These are phyloP conservation scores for Brassica nigra DNA, from an alignment of 345 rosid species.

Conservation along the genomic window DNA sequence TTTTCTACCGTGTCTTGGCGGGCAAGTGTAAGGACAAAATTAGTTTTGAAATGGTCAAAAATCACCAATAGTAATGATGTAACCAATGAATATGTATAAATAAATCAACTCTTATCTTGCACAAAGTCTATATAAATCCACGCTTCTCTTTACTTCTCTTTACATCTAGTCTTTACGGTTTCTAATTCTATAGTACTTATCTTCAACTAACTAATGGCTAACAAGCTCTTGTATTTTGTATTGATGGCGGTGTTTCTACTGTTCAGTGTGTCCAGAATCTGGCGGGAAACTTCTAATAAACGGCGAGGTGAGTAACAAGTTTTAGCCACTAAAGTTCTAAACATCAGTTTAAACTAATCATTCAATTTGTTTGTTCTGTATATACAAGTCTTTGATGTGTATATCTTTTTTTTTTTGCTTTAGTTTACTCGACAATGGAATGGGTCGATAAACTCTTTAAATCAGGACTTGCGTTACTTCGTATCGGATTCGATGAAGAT, in stretches of 20 bases:
- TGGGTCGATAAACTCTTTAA: constrained; percentile 25
- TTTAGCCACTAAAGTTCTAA: constrained; percentile 14
- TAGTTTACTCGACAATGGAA: constrained; percentile 19
- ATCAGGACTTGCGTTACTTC: constrained; percentile 16
- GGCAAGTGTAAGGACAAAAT: constrained; percentile 12
- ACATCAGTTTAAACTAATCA: neutral
- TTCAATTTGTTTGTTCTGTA: neutral
- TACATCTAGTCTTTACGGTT: neutral
- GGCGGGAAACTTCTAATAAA: constrained; percentile 34
- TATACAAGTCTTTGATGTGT: constrained; percentile 3
- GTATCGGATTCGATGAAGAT: constrained; percentile 26
- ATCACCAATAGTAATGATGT: neutral
- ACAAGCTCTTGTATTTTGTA: constrained; percentile 18
- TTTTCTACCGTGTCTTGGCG: constrained; percentile 18
- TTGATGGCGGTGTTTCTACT: constrained; percentile 21
- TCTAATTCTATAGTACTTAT: neutral
- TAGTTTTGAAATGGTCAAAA: constrained; percentile 15
- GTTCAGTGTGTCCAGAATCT: constrained; percentile 24
- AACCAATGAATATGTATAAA: neutral
- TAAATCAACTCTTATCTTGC: constrained; percentile 16
- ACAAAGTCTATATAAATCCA: constrained; percentile 24
- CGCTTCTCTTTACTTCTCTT: neutral
- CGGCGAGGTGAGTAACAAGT: constrained; percentile 7
- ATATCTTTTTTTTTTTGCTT: neutral
- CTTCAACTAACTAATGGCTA: constrained; percentile 12